These are phyloP conservation scores for Pseudozyma tsukubaensis DNA, from an alignment of 1,284 basidiomycete species.

Conservation along the genomic window DNA sequence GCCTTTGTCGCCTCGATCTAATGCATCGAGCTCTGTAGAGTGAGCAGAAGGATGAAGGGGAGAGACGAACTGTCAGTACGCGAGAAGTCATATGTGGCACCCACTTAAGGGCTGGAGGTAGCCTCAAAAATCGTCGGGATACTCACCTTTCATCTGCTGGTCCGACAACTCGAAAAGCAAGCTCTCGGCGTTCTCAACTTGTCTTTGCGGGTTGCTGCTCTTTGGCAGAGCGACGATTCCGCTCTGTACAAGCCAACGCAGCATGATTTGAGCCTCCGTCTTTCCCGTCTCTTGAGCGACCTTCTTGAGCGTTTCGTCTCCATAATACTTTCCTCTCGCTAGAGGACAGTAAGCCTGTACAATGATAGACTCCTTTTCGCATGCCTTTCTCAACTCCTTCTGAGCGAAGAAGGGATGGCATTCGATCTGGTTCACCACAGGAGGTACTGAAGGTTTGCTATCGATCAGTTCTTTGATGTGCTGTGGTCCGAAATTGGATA, in stretches of 20 bases:
- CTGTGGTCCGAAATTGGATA: conserved; percentile 69
- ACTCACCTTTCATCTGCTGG: conserved; percentile 74
- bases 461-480: conserved; percentile 53
- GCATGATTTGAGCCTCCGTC: conserved; percentile 78
- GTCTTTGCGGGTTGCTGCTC: conserved; percentile 75
- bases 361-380: conserved; percentile 77
- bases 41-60: neutral
- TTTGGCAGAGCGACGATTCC: conserved; percentile 55
- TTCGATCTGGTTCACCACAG: conserved; percentile 62
- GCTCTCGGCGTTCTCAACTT: conserved; percentile 77
- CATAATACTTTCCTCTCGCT: conserved; percentile 76
- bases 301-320: conserved; percentile 42
- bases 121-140: neutral
- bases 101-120: neutral
- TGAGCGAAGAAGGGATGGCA: conserved; percentile 69
- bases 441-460: conserved; percentile 45
- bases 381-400: conserved; percentile 78
- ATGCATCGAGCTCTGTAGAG: conserved; percentile 26
- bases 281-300: conserved; percentile 73
- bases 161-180: conserved; percentile 78
- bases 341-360: conserved; percentile 86
- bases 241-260: conserved; percentile 81
- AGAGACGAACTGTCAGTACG: neutral
- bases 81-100: neutral
- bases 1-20: conserved; percentile 40